A percentile compares a stretch with the other conserved stretches of the same genome.
These are phyloP conservation scores for Tricholoma matsutake DNA, from an alignment of 768 basidiomycete genomes.

Conservation along the genomic window DNA sequence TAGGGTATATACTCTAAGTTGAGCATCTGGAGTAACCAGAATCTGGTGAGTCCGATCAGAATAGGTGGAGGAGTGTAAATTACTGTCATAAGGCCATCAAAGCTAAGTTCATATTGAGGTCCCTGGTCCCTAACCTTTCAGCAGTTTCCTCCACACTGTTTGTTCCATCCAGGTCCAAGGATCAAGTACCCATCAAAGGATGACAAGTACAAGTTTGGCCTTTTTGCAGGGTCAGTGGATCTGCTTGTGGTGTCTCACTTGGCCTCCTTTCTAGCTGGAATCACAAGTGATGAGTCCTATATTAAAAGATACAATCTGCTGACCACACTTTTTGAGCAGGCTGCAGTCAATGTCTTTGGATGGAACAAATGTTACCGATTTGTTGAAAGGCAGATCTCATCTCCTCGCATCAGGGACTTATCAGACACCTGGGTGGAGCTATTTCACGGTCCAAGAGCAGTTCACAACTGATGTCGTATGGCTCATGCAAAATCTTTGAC, in stretches of 20 bases:
- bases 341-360: not conserved
- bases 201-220: not conserved
- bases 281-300: not conserved
- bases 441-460: not conserved
- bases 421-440: conserved; percentile 1
- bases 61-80: no score
- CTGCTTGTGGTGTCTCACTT: not conserved
- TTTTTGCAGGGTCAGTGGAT: conserved; percentile 1
- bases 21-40: no score
- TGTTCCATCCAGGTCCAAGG: not conserved
- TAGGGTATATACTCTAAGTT: no score
- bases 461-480: not conserved
- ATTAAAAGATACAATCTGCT: not conserved
- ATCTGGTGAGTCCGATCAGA: no score
- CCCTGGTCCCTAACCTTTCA: not conserved
- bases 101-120: not conserved
- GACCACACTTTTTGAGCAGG: not conserved
- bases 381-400: not conserved
- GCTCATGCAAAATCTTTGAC: not conserved
- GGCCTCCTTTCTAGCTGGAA: not conserved
- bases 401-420: not conserved
- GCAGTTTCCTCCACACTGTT: not conserved
- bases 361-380: not conserved
- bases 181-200: conserved; percentile 3
- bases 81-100: no score